Evolutionary conservation across 2,329 filamentous ascomycete species (phyloP).

Genomic region (Aureobasidium sp.): DNA sequence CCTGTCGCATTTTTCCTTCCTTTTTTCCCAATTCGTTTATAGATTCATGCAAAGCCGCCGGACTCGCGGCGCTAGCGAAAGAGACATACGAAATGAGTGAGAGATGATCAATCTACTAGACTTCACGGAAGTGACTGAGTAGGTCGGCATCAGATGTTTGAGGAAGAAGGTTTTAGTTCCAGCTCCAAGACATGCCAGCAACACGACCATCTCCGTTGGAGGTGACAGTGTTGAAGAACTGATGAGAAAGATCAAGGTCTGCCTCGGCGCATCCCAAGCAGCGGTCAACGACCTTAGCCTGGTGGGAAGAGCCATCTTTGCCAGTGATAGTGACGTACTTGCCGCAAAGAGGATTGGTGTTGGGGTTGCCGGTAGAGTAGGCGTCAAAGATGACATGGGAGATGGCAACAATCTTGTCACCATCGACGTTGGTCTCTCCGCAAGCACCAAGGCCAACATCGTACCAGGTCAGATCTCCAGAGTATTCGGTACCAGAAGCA

Average conservation of each 20-base stretch:
- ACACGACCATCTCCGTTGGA: constrained; percentile 34
- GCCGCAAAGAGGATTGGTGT: constrained; percentile 64
- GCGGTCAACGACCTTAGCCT: constrained; percentile 63
- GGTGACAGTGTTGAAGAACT: constrained; percentile 34
- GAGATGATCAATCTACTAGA: constrained; percentile 1
- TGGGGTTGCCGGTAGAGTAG: constrained; percentile 37
- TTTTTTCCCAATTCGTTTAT: constrained; percentile 5
- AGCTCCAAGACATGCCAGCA: constrained; percentile 37
- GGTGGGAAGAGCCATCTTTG: constrained; percentile 51
- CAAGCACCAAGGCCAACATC: constrained; percentile 62
- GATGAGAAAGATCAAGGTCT: constrained; percentile 54
- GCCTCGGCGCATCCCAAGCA: constrained; percentile 58
- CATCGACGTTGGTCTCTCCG: constrained; percentile 53
- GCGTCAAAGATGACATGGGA: constrained; percentile 56
- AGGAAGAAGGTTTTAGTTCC: constrained; percentile 23
- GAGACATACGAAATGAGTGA: constrained; percentile 15
- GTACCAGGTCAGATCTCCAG: constrained; percentile 71
- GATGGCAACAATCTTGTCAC: constrained; percentile 62
- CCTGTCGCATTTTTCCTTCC: constrained; percentile 12
- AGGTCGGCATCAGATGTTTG: neutral
- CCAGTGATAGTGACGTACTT: constrained; percentile 56
- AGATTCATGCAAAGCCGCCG: constrained; percentile 16
- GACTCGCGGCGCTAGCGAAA: constrained; percentile 16
- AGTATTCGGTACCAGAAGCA: constrained; percentile 33
- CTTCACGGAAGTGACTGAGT: constrained; percentile 12